A percentile compares a stretch with the other conserved stretches of the same genome.
Evolutionary conservation across 23 red algal species (phyloP).

Genomic region (Chondrus crispus): DNA sequence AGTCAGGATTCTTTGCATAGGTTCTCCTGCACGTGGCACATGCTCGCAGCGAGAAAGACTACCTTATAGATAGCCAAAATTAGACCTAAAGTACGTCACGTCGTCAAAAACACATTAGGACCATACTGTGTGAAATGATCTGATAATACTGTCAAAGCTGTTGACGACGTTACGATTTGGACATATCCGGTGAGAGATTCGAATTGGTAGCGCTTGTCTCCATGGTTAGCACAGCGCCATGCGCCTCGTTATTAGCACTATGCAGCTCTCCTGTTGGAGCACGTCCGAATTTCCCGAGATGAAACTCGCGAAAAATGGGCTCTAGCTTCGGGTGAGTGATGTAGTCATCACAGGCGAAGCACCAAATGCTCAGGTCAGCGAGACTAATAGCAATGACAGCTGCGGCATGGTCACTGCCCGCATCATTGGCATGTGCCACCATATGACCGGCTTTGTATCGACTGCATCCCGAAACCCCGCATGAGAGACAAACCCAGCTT

Average conservation of each 20-base stretch:
- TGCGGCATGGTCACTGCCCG: background rate
- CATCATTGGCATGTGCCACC: constrained; percentile 23
- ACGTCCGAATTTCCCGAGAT: constrained; percentile 46
- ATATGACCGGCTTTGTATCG: constrained; percentile 42
- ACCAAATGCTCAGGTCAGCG: constrained; percentile 50
- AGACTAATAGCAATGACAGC: constrained; percentile 29
- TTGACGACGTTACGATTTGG: no score
- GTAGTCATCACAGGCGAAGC: constrained; percentile 50
- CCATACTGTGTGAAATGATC: no score
- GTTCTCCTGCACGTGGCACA: no score
- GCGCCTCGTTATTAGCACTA: background rate
- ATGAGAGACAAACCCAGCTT: constrained; percentile 43
- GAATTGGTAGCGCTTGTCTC: no score
- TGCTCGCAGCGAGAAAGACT: no score
- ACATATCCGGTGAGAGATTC: no score
- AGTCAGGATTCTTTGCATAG: no score
- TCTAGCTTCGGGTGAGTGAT: constrained; percentile 52
- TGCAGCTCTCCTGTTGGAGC: constrained; percentile 5
- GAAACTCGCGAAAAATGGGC: constrained; percentile 23
- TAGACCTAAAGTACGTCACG: no score
- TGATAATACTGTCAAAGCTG: no score
- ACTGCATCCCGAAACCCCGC: constrained; percentile 37
- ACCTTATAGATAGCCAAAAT: no score
- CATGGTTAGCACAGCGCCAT: background rate
- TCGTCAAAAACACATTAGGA: no score